Base-by-base conservation (phyloP, 768 basidiomycete genomes). In the Tylopilus sp. region DNA sequence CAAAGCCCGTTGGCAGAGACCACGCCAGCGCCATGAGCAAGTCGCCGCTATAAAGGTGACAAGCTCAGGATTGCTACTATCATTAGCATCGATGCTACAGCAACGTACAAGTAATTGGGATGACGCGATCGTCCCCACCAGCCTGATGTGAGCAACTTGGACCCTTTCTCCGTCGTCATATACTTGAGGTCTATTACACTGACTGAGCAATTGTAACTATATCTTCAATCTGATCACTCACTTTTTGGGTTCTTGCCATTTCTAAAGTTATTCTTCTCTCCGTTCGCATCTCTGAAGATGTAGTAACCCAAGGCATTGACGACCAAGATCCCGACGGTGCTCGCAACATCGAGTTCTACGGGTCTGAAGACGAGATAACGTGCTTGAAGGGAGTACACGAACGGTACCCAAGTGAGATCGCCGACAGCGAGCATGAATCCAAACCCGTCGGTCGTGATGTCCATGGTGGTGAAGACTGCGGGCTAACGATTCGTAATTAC, bases 341-440 rank as follows among this genome's bases (percentile, higher is more conserved):
- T 33, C 71, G 75, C 40, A 12, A 78, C 71, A 39, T 90, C 88
- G 40, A 98, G 82, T 55, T 91, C 85, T 30, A 88, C 75, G 15
- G 82, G 94, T 50, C 80, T 79, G 75, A 92, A 95, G n/a, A 86
- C 95, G 54, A 99, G 84, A 71, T 90, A 99, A 45, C 94, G 87
- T 1, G 95, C 91, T 72, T 98, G 95, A 13, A 98, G 82, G 26
- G 84, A 84, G 72, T 98, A 99, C 15, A 83, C 85, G 71, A 98
- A 95, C 11, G 95, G 95, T 11, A 99, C 91, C 88, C 91, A 98
- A 18, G 84, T 71, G 25, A 98, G 80, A 64, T 98, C 93, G 38
- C 97, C 95, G 42, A 95, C 80, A 5, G 92, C 72, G 25, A 99
- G 86, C 97, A 99, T 99, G 79, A 94, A 98, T 7, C 97, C 97